phyloP scores from a whole-genome alignment of 2,329 filamentous ascomycete genomes.

The Trichophaea hybrida region DNA sequence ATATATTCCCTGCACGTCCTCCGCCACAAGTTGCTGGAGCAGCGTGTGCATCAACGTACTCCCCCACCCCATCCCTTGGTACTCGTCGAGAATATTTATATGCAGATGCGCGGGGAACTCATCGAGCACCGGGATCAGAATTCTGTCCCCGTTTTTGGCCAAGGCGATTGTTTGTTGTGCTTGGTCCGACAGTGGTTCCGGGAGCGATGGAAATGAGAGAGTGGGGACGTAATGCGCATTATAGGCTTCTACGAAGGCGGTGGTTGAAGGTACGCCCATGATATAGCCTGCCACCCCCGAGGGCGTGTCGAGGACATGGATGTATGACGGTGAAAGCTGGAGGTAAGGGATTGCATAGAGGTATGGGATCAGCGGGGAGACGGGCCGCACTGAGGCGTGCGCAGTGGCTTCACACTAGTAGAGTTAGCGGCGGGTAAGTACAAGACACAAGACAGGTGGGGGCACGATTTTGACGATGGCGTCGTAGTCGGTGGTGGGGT shows the following conservation, averaged over 20 bases:
- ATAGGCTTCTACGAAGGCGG: not conserved
- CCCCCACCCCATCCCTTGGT: not conserved
- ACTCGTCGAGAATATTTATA: not conserved
- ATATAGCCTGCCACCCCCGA: not conserved
- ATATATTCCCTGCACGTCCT: not conserved
- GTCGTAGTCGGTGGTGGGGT: not conserved
- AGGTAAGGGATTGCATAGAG: not conserved
- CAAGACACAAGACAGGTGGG: not conserved
- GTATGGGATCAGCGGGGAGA: not conserved
- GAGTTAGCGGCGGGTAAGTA: not conserved
- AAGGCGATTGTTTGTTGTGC: not conserved
- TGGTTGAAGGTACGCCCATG: not conserved
- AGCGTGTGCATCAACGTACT: not conserved
- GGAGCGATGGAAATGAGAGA: not conserved
- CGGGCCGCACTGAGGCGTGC: not conserved
- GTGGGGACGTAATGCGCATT: not conserved
- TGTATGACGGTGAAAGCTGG: not conserved
- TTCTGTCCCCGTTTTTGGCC: not conserved
- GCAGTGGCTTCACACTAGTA: not conserved
- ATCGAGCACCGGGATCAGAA: not conserved
- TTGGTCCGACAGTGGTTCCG: not conserved
- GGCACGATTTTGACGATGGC: not conserved
- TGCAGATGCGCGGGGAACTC: conserved; percentile 1
- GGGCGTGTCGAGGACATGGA: not conserved
- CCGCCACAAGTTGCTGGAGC: not conserved